phyloP scores from a whole-genome alignment of 148 eudicot genomes.

The Silene latifolia region DNA sequence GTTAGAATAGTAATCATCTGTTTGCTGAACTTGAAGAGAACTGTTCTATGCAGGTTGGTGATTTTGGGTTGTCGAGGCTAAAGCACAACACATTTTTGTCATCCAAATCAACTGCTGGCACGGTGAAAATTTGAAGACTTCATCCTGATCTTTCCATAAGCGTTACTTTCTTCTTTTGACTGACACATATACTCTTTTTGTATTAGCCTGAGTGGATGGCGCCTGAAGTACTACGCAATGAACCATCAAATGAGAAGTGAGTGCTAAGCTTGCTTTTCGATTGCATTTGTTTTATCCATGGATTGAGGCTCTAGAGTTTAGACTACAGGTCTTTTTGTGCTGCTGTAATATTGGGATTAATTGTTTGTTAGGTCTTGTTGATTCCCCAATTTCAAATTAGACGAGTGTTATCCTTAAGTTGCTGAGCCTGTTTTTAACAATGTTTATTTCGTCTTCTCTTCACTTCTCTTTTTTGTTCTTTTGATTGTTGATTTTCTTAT shows the following conservation, averaged over 20 bases:
- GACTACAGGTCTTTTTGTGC: conserved; percentile 2
- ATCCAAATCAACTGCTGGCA: conserved; percentile 89
- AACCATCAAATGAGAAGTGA: conserved; percentile 97
- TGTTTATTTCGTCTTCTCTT: not conserved
- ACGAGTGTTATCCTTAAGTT: not conserved
- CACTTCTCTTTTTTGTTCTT: not conserved
- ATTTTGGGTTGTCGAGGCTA: conserved; percentile 87
- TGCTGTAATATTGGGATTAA: not conserved
- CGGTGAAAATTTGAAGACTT: conserved; percentile 44
- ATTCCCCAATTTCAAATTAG: not conserved
- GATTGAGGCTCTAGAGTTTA: not conserved
- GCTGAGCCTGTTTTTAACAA: not conserved
- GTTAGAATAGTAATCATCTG: not conserved
- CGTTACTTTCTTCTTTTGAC: not conserved
- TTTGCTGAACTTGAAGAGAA: conserved; percentile 1
- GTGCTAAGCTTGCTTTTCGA: conserved; percentile 30
- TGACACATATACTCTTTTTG: conserved; percentile 19
- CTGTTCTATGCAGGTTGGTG: conserved; percentile 61
- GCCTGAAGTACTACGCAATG: conserved; percentile 98
- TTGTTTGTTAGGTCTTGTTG: not conserved
- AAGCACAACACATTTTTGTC: conserved; percentile 96
- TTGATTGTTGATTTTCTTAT: not conserved
- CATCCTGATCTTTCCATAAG: not conserved
- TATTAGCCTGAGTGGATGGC: conserved; percentile 99
- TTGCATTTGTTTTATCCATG: conserved; percentile 5